phyloP scores from a whole-genome alignment of 495 filamentous ascomycete species.

The Penicillium ucsense region DNA sequence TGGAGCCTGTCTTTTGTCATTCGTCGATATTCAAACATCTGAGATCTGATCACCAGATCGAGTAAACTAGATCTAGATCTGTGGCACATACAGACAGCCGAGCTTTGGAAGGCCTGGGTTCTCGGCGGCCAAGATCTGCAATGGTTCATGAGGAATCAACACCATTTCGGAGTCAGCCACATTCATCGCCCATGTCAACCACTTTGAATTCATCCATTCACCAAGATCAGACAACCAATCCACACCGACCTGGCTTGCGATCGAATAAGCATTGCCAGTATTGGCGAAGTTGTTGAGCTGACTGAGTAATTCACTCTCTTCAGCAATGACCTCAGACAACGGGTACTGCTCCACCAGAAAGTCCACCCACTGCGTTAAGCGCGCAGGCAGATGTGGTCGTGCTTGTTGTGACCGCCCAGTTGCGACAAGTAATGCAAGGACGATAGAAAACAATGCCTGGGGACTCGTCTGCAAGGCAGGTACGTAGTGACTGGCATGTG shows the following conservation, averaged over 20 bases:
- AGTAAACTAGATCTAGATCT: slow-evolving; percentile 7
- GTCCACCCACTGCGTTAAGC: slow-evolving; percentile 25
- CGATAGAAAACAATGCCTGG: slow-evolving; percentile 13
- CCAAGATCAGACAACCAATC: slow-evolving; percentile 15
- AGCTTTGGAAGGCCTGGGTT: slow-evolving; percentile 23
- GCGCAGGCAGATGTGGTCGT: slow-evolving; percentile 15
- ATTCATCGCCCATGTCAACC: slow-evolving; percentile 35
- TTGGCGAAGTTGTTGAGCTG: slow-evolving; percentile 11
- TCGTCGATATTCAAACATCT: neutral
- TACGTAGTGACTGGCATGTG: slow-evolving; percentile 9
- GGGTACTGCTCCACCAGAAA: slow-evolving; percentile 32
- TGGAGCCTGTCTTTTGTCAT: neutral
- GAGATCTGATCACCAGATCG: neutral
- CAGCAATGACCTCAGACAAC: slow-evolving; percentile 5
- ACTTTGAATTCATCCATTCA: slow-evolving; percentile 33
- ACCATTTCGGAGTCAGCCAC: slow-evolving; percentile 31
- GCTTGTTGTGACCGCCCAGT: slow-evolving; percentile 11
- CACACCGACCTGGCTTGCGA: slow-evolving; percentile 7
- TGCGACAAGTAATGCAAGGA: slow-evolving; percentile 12
- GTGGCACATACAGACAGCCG: slow-evolving; percentile 34
- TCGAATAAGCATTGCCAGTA: slow-evolving; percentile 13
- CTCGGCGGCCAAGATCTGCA: slow-evolving; percentile 19
- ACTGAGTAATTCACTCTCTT: neutral
- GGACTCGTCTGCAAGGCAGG: slow-evolving; percentile 12
- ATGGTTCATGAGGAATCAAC: slow-evolving; percentile 28